phyloP scores from a whole-genome alignment of 2,329 filamentous ascomycete genomes.

The Epichloe typhina region DNA sequence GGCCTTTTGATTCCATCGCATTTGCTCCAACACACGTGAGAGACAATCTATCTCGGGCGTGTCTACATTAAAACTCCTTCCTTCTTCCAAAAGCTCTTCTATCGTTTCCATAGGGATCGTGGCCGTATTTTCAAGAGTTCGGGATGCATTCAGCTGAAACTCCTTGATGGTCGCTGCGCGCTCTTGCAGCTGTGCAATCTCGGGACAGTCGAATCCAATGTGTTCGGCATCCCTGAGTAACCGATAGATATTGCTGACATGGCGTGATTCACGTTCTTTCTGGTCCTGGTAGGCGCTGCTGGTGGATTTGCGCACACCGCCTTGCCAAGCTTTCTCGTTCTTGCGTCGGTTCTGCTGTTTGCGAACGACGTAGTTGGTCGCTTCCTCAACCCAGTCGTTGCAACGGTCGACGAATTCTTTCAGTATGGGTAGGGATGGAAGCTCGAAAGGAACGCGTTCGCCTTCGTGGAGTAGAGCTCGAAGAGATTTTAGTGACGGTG shows the following conservation, averaged over 20 bases:
- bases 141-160: slow-evolving; percentile 66
- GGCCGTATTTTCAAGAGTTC: slow-evolving; percentile 53
- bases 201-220: slow-evolving; percentile 84
- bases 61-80: slow-evolving; percentile 80
- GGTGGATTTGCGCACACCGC: slow-evolving; percentile 56
- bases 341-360: slow-evolving; percentile 97
- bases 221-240: slow-evolving; percentile 73
- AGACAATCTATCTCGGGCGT: slow-evolving; percentile 78
- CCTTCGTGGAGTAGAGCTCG: slow-evolving; percentile 79
- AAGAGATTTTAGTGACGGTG: slow-evolving; percentile 74
- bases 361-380: slow-evolving; percentile 86
- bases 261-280: slow-evolving; percentile 76
- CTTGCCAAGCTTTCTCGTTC: slow-evolving; percentile 78
- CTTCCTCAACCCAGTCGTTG: slow-evolving; percentile 96
- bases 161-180: slow-evolving; percentile 71
- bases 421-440: slow-evolving; percentile 69
- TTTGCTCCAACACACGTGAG: slow-evolving; percentile 66
- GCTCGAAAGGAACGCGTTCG: slow-evolving; percentile 85
- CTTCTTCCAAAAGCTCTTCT: slow-evolving; percentile 82
- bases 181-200: slow-evolving; percentile 76
- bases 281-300: slow-evolving; percentile 44
- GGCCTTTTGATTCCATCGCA: slow-evolving; percentile 79
- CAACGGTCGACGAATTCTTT: slow-evolving; percentile 88
- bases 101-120: slow-evolving; percentile 58
- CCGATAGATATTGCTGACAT: slow-evolving; percentile 76